Evolutionary conservation across 495 filamentous ascomycete genomes (phyloP).

Genomic region (Aspergillus ostianus): DNA sequence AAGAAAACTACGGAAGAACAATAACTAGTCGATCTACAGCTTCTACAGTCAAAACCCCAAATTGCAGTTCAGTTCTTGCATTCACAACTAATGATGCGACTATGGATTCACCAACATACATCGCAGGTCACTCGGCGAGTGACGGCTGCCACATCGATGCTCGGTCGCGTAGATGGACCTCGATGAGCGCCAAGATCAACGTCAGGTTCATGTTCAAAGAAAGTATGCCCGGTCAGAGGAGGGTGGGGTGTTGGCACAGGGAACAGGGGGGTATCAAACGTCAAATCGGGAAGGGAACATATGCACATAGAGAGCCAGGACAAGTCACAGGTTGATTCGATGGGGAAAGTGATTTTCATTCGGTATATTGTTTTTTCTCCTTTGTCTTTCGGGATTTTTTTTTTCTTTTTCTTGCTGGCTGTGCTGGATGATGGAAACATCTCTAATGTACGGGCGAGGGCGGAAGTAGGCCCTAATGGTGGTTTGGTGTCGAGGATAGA

Average conservation of each 20-base stretch:
- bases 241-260: constrained; percentile 6
- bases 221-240: constrained; percentile 10
- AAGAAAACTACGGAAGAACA: too few species aligned
- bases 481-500: neutral
- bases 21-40: too few species aligned
- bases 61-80: neutral
- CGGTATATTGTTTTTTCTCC: constrained; percentile 13
- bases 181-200: constrained; percentile 37
- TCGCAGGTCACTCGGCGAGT: constrained; percentile 25
- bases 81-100: constrained; percentile 15
- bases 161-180: constrained; percentile 12
- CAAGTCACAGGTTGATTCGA: neutral
- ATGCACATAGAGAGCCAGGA: constrained; percentile 4
- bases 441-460: constrained; percentile 16
- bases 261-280: constrained; percentile 20
- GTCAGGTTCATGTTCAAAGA: constrained; percentile 1
- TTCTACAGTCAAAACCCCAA: constrained; percentile 7
- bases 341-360: constrained; percentile 5
- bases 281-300: neutral
- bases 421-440: neutral
- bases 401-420: neutral
- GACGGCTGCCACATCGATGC: constrained; percentile 42
- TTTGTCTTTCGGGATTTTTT: constrained; percentile 11
- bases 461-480: constrained; percentile 23
- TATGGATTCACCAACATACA: constrained; percentile 19